Evolutionary conservation across 148 eudicot species (phyloP).

Genomic region (Cornus suecica): DNA sequence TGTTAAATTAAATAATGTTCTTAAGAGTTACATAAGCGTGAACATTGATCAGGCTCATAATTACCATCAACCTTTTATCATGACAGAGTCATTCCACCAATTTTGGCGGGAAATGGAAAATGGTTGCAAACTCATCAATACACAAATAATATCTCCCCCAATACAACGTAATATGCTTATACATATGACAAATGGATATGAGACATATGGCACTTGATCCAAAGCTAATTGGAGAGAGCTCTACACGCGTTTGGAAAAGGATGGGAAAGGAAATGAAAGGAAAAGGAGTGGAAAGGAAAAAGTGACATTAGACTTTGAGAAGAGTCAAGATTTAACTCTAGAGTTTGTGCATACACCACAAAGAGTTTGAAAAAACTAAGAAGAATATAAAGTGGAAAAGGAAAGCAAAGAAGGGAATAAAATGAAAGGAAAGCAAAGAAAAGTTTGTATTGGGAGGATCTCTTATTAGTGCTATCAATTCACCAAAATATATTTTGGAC

Average conservation of each 20-base stretch:
- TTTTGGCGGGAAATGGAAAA: neutral
- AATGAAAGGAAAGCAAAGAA: constrained; percentile 17
- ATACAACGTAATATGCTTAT: too few species aligned
- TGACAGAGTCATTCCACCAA: neutral
- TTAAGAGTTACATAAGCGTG: neutral
- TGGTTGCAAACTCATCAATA: neutral
- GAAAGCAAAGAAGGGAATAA: neutral
- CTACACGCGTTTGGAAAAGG: neutral
- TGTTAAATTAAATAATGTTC: too few species aligned
- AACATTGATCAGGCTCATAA: neutral
- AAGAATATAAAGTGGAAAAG: constrained; percentile 3
- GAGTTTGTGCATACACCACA: constrained; percentile 12
- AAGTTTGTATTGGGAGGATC: constrained; percentile 18
- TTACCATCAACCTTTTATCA: neutral
- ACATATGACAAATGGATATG: neutral
- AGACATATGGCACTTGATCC: neutral
- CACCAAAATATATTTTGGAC: constrained; percentile 17
- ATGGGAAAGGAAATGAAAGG: neutral
- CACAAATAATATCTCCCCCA: neutral
- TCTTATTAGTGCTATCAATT: constrained; percentile 34
- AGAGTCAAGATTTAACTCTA: constrained; percentile 24
- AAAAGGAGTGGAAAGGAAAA: constrained; percentile 2
- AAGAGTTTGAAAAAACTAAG: neutral
- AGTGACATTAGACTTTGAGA: constrained; percentile 13
- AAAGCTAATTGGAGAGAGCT: neutral